These are phyloP conservation scores for Gliomastix tumulicola DNA, from an alignment of 2,329 filamentous ascomycete species.

Conservation along the genomic window DNA sequence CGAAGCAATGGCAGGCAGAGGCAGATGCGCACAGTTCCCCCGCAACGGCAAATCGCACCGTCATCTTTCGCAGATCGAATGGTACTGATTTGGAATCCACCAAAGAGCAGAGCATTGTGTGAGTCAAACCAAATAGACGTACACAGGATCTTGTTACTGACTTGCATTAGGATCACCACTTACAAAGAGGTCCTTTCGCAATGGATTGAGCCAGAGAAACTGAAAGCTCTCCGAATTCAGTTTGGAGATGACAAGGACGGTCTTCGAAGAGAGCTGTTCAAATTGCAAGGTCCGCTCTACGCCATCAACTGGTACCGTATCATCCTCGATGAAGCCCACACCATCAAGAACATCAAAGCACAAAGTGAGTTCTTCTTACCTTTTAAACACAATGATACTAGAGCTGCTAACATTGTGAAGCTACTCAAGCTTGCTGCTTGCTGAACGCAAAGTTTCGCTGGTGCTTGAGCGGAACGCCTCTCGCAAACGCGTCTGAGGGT, in stretches of 20 bases:
- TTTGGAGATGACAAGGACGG: neutral
- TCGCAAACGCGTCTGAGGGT: conserved; percentile 22
- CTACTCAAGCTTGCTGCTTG: conserved; percentile 11
- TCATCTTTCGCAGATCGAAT: conserved; percentile 7
- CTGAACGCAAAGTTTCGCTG: conserved; percentile 22
- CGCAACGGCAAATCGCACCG: neutral
- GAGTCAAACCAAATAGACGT: conserved; percentile 3
- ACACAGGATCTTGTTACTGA: too few species aligned
- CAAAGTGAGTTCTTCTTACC: conserved; percentile 16
- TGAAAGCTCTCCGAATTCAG: neutral
- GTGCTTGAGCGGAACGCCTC: conserved; percentile 26
- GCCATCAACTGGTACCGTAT: conserved; percentile 41
- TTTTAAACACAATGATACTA: too few species aligned
- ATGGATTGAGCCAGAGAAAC: neutral
- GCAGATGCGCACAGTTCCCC: conserved; percentile 13
- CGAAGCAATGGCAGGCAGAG: conserved; percentile 19
- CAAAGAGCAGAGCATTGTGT: conserved; percentile 3
- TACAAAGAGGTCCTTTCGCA: conserved; percentile 16
- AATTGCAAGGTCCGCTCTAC: too few species aligned
- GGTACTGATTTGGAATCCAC: neutral
- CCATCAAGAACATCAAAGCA: conserved; percentile 40
- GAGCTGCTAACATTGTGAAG: too few species aligned
- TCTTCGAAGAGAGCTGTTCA: conserved; percentile 8
- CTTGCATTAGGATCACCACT: conserved; percentile 16
- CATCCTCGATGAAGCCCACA: conserved; percentile 50